phyloP scores from a whole-genome alignment of 164 flowering plant species.

The Pachysandra terminalis region DNA sequence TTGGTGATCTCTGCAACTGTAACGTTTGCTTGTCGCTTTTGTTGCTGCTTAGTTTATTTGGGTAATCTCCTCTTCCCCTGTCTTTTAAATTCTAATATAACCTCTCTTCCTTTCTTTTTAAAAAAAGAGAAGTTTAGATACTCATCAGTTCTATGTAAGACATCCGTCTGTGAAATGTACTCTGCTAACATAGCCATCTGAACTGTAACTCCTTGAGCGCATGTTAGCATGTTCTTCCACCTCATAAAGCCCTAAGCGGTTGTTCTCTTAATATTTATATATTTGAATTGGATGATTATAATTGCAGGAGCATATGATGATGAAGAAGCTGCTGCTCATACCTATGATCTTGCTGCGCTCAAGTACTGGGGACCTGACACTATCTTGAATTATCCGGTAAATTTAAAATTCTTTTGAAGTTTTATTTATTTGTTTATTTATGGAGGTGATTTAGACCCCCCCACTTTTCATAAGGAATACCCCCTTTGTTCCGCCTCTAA shows the following conservation, averaged over 20 bases:
- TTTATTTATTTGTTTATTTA: background rate
- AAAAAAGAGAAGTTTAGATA: too few relatives aligned
- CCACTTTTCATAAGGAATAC: too few relatives aligned
- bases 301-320: constrained; percentile 81
- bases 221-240: background rate
- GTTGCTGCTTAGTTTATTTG: constrained; percentile 69
- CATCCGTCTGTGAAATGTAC: background rate
- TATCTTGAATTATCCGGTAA: constrained; percentile 81
- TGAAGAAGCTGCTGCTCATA: constrained; percentile 89
- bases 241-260: too few relatives aligned
- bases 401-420: background rate
- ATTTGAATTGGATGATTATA: background rate
- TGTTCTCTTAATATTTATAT: background rate
- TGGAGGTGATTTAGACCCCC: background rate
- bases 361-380: constrained; percentile 88
- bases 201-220: too few relatives aligned
- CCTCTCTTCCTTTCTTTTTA: constrained; percentile 2
- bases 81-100: background rate
- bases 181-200: background rate
- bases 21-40: constrained; percentile 40
- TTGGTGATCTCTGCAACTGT: constrained; percentile 29
- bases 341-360: constrained; percentile 93
- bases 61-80: constrained; percentile 38
- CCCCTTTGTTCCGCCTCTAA: too few relatives aligned
- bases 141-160: background rate